Evolutionary conservation across 805 yeast genomes (phyloP), one percentile per base, ranked within the genome.

Genomic region (Spathaspora gorwiae): DNA sequence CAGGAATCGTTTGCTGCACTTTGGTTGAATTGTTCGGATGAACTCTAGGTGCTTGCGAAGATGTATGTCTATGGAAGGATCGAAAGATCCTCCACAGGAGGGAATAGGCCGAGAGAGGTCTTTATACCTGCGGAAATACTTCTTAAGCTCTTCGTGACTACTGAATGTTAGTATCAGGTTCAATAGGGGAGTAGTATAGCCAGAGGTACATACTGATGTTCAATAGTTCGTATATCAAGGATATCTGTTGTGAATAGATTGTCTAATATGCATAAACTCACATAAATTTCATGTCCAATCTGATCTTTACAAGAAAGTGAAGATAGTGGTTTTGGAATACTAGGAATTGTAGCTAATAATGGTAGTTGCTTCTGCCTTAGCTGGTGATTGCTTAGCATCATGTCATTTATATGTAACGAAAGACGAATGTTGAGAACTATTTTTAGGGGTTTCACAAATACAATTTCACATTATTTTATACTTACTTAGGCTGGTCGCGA

Each of bases 31-130:
- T 13, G 24, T 11, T 34, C 39, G 33, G 27, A 46, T 26, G 30
- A 15, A 35, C 15, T 46, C 37, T 6, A 46, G 30, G 29, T 42
- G 37, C 26, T 42, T 42, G 15, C 48, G 33, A n/a, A 46, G 26
- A 39, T 39, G 35, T 12, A 14, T 19, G 11, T 39, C 41, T 12
- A 30, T 32, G 3, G n/a, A n/a, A 7, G 41, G 41, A 24, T 39
- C 15, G 14, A 39, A n/a, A 14, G 29, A 8, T 15, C 7, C 27
- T 15, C 7, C 27, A 12, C 30, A 7, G 9, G 8, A 10, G n/a
- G n/a, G 26, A 27, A 29, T 26, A 24, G 29, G 26, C 7, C 35
- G 12, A 19, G 15, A 29, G 30, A 29, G 24, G 5, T 19, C 26
- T 39, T 26, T 39, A 24, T 39, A 39, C 8, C 35, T 29, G 26